phyloP scores from a whole-genome alignment of 2,329 filamentous ascomycete genomes.

The Alternaria sp. region DNA sequence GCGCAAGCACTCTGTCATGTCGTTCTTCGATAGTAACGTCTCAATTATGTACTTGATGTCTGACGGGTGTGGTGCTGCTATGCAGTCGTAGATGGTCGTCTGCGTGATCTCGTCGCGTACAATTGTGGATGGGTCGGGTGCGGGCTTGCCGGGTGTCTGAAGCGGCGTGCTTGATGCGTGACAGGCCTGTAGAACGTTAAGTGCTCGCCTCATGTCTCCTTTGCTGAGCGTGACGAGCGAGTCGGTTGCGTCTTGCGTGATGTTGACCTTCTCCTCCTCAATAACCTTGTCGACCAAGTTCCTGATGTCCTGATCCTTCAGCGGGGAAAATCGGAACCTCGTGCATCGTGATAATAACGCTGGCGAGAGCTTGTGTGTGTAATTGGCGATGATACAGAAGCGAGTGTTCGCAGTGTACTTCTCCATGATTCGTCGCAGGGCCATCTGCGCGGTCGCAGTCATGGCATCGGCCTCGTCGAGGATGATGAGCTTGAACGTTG shows the following conservation, averaged over 20 bases:
- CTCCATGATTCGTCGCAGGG: slow-evolving; percentile 94
- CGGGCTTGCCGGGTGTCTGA: slow-evolving; percentile 55
- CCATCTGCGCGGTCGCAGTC: slow-evolving; percentile 99
- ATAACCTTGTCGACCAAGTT: slow-evolving; percentile 88
- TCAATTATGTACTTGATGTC: slow-evolving; percentile 85
- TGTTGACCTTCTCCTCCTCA: slow-evolving; percentile 83
- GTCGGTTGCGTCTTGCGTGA: slow-evolving; percentile 79
- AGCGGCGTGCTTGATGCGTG: slow-evolving; percentile 82
- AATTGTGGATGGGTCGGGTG: slow-evolving; percentile 62
- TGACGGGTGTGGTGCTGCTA: slow-evolving; percentile 89
- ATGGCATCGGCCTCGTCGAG: slow-evolving; percentile 99
- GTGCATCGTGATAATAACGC: slow-evolving; percentile 93
- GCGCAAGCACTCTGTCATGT: slow-evolving; percentile 86
- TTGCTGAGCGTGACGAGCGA: slow-evolving; percentile 86
- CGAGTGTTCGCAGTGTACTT: slow-evolving; percentile 98
- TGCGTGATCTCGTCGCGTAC: slow-evolving; percentile 87
- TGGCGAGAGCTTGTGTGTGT: slow-evolving; percentile 95
- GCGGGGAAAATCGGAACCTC: slow-evolving; percentile 89
- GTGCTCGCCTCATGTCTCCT: slow-evolving; percentile 91
- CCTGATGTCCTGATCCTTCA: slow-evolving; percentile 87
- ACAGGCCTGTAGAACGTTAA: slow-evolving; percentile 96
- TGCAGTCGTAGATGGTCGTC: slow-evolving; percentile 93
- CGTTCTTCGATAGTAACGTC: slow-evolving; percentile 81
- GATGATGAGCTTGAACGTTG: slow-evolving; percentile 92
- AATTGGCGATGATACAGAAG: slow-evolving; percentile 99